Percentiles rank a stretch among this genome's conserved stretches.
phyloP scores from a whole-genome alignment of 164 flowering plant genomes.

The Vitis amurensis region DNA sequence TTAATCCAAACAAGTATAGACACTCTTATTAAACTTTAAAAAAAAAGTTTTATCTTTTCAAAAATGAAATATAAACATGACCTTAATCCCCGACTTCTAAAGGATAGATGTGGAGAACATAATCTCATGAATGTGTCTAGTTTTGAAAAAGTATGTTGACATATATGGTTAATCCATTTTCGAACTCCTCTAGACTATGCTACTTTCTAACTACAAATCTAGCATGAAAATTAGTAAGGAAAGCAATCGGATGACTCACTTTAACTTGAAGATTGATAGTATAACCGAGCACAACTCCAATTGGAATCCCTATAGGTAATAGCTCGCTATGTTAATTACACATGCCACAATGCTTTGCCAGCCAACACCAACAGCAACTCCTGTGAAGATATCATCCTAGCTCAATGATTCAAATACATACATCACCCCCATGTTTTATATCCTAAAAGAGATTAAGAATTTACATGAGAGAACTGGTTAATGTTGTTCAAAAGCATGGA shows the following conservation, averaged over 20 bases:
- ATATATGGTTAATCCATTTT: no score
- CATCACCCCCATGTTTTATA: not conserved
- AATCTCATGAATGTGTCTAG: no score
- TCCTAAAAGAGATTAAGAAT: not conserved
- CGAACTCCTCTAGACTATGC: no score
- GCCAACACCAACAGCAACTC: constrained; percentile 37
- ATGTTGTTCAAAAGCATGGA: constrained; percentile 37
- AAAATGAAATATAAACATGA: no score
- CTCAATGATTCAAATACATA: not conserved
- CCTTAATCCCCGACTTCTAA: no score
- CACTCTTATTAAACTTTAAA: no score
- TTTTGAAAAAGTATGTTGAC: no score
- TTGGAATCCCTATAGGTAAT: constrained; percentile 45
- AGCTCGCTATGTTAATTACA: constrained; percentile 43
- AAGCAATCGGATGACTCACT: constrained; percentile 14
- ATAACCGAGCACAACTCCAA: constrained; percentile 44
- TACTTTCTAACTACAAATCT: no score
- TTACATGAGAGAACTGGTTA: constrained; percentile 42
- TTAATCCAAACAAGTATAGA: no score
- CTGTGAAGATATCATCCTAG: not conserved
- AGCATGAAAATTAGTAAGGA: not conserved
- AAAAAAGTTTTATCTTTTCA: no score
- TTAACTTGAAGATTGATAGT: constrained; percentile 20
- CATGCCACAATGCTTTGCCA: constrained; percentile 45
- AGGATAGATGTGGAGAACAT: no score